phyloP scores from a whole-genome alignment of 164 flowering plant genomes.

The Magnolia kwangsiensis region DNA sequence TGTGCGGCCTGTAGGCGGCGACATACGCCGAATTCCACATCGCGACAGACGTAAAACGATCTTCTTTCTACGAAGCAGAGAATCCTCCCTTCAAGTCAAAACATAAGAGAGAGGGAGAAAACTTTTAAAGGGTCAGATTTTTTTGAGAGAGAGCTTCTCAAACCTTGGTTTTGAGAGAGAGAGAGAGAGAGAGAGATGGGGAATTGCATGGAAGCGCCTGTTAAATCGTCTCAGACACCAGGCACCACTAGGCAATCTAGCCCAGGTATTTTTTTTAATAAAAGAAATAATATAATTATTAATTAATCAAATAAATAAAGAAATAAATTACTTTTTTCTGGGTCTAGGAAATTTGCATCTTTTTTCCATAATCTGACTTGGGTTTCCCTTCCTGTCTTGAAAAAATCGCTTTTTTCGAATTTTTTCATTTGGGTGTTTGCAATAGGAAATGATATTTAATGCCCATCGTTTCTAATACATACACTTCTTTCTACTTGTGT shows the following conservation, averaged over 20 bases:
- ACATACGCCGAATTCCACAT: too few species aligned
- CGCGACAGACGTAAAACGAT: too few species aligned
- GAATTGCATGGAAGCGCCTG: neutral
- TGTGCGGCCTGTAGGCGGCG: too few species aligned
- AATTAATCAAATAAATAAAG: neutral
- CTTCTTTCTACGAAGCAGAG: too few species aligned
- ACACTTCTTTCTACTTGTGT: too few species aligned
- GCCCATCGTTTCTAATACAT: too few species aligned
- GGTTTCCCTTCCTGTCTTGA: neutral
- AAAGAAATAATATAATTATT: neutral
- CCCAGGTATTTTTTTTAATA: neutral
- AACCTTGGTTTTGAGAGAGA: too few species aligned
- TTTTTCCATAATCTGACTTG: neutral
- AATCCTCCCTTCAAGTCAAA: too few species aligned
- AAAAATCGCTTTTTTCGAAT: neutral
- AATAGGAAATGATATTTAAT: neutral
- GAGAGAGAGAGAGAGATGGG: constrained; percentile 1
- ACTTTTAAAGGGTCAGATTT: too few species aligned
- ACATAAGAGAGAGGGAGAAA: too few species aligned
- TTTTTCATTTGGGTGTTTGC: neutral
- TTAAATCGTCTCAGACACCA: neutral
- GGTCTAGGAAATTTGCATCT: neutral
- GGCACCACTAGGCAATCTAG: neutral
- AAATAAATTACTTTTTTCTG: neutral
- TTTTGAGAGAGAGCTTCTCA: too few species aligned